Conservation (phyloP, 73 alveolate genomes). For the Paramecium sexaurelia region DNA sequence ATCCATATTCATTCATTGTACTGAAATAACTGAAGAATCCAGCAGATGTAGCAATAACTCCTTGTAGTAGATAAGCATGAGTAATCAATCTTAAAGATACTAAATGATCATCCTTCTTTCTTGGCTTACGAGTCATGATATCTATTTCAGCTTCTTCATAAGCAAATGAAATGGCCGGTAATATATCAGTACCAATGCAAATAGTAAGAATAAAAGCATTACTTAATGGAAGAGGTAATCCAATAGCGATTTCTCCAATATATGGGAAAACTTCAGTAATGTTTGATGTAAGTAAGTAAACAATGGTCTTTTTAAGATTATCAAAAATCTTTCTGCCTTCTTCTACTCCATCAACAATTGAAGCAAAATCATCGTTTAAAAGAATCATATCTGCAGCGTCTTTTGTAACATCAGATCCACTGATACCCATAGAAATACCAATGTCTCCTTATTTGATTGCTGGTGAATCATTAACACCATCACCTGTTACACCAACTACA, state of each 20-base stretch:
- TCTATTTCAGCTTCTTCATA: conserved; percentile 95
- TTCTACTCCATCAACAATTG: conserved; percentile 96
- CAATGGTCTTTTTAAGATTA: conserved; percentile 86
- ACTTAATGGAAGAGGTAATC: conserved; percentile 87
- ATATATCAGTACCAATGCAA: conserved; percentile 90
- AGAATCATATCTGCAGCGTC: conserved; percentile 99
- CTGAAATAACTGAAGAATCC: conserved; percentile 83
- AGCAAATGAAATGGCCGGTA: conserved; percentile 93
- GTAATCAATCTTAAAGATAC: conserved; percentile 80
- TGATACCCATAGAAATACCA: conserved; percentile 94
- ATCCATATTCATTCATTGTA: conserved; percentile 90
- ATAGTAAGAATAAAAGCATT: conserved; percentile 85
- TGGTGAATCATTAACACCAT: conserved; percentile 95
- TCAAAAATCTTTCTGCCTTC: conserved; percentile 97
- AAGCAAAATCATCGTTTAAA: conserved; percentile 96
- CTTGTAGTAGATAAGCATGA: conserved; percentile 80
- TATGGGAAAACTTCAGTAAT: conserved; percentile 92
- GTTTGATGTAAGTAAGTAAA: conserved; percentile 81
- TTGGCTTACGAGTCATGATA: conserved; percentile 90
- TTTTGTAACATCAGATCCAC: conserved; percentile 99
- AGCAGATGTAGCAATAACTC: conserved; percentile 79
- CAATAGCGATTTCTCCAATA: conserved; percentile 77
- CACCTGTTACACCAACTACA: conserved; percentile 94
- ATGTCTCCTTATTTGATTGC: conserved; percentile 95
- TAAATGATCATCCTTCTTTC: conserved; percentile 90